These are phyloP conservation scores for Kuraishia borneana DNA, from an alignment of 805 yeast genomes.

Conservation along the genomic window DNA sequence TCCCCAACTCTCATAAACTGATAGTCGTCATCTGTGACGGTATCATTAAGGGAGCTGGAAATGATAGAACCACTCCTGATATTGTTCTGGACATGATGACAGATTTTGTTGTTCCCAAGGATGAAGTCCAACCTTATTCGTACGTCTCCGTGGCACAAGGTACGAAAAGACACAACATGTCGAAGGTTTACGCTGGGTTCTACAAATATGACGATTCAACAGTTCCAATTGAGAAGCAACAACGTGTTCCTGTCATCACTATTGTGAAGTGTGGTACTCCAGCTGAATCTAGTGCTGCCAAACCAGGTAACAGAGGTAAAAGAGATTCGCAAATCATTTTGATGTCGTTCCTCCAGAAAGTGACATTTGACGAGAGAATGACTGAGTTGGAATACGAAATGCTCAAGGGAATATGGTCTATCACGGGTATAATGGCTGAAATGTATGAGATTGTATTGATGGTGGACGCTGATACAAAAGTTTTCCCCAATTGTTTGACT, in stretches of 20 bases:
- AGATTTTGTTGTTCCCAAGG: constrained; percentile 58
- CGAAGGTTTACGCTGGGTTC: constrained; percentile 91
- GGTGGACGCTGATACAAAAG: constrained; percentile 94
- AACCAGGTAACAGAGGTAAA: constrained; percentile 93
- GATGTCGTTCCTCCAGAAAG: constrained; percentile 81
- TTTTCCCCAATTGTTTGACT: constrained; percentile 76
- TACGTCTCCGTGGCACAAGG: constrained; percentile 96
- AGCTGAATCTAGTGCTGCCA: constrained; percentile 54
- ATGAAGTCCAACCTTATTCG: constrained; percentile 70
- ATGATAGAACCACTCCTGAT: constrained; percentile 81
- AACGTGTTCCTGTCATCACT: constrained; percentile 67
- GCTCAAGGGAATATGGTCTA: constrained; percentile 61
- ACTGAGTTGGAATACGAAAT: constrained; percentile 78
- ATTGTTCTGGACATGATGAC: constrained; percentile 81
- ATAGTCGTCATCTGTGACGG: constrained; percentile 89
- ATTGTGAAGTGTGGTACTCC: constrained; percentile 87
- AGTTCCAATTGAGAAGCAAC: constrained; percentile 72
- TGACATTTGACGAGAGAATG: constrained; percentile 91
- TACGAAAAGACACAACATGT: constrained; percentile 92
- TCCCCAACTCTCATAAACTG: constrained; percentile 89
- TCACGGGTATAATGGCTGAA: constrained; percentile 79
- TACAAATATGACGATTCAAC: constrained; percentile 74
- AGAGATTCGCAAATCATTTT: constrained; percentile 88
- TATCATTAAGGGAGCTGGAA: constrained; percentile 87
- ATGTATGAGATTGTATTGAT: constrained; percentile 73